These are phyloP conservation scores for Diplocarpon rosae DNA, from an alignment of 2,329 filamentous ascomycete species.

Conservation along the genomic window DNA sequence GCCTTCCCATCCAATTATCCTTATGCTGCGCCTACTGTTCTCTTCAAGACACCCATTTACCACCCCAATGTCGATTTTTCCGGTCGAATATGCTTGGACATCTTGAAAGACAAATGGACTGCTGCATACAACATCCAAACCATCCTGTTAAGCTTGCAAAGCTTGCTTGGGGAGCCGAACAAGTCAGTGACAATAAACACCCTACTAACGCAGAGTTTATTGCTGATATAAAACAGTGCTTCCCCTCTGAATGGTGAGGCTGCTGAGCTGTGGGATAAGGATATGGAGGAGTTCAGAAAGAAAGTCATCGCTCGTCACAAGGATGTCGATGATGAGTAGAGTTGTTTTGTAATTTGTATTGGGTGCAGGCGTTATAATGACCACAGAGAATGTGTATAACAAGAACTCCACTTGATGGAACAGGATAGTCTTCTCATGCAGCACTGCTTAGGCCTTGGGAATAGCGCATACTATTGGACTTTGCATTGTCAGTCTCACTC, in stretches of 20 bases:
- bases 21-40: slow-evolving; percentile 78
- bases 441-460: slow-evolving; percentile 13
- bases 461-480: slow-evolving; percentile 14
- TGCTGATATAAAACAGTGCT: slow-evolving; percentile 44
- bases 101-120: slow-evolving; percentile 98
- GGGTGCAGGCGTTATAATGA: slow-evolving; percentile 3
- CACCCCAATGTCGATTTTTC: slow-evolving; percentile 98
- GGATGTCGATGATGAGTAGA: slow-evolving; percentile 53
- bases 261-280: slow-evolving; percentile 88
- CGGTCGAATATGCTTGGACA: slow-evolving; percentile 92
- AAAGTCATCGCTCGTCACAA: slow-evolving; percentile 53
- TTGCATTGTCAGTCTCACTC: slow-evolving; percentile 11
- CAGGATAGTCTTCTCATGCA: slow-evolving; percentile 10
- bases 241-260: slow-evolving; percentile 94
- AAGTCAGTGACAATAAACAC: slow-evolving; percentile 55
- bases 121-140: slow-evolving; percentile 95
- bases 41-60: slow-evolving; percentile 98
- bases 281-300: slow-evolving; percentile 77
- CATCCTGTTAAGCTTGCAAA: slow-evolving; percentile 86
- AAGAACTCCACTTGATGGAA: slow-evolving; percentile 7
- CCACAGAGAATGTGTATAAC: slow-evolving; percentile 17
- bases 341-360: slow-evolving; percentile 2
- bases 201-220: background rate
- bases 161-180: slow-evolving; percentile 90
- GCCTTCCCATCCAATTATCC: slow-evolving; percentile 88